Base-by-base conservation (phyloP, 2,329 filamentous ascomycete genomes). In the Fusarium oligoseptatum region DNA sequence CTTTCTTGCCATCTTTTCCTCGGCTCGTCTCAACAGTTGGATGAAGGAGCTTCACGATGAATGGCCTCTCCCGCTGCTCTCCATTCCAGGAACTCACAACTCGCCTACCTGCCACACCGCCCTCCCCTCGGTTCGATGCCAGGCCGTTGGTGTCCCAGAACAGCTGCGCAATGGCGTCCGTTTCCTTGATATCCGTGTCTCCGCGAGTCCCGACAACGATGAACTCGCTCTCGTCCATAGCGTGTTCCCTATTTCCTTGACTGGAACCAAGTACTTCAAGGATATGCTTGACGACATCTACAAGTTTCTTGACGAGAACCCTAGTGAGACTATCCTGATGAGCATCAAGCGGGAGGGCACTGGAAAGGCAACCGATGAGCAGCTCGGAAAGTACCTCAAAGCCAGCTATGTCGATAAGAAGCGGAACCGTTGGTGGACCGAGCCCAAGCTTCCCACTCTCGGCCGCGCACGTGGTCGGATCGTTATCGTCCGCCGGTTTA, bases 81-180 rank as follows among this genome's bases (percentile, higher is more conserved):
- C 93, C 60, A 97, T 98, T 72, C 97, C 97, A 0, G 97, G 97
- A 73, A 98, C 97, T 0, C 97, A 99, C 87, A 98, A 99, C 85
- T 94, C 94, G 20, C 94, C 97, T 8, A 97, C 95, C 11, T 93
- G 90, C 84, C 89, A 97, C 86, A 89, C 90, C 58, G 95, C 97
- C 14, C 89, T 98, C 6, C 97, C 97, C 1, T 97, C 95, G 1
- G 97, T 98, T 41, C 93, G 97, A 43, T 98, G 97, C 83, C 97
- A 99, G 84, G 92, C 94, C 37, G 94, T 95, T 20, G 87, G 90
- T 70, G 88, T 97, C 6, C 87, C 88, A 58, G 90, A 92, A 63
- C 97, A 99, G 83, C 90, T 99, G 32, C 87, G 92, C 66, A 96
- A 98, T 81, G 97, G 97, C 32, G 93, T 98, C 55, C 94, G 97